Conservation (phyloP, 73 alveolate species). For the Blepharisma japonicum region DNA sequence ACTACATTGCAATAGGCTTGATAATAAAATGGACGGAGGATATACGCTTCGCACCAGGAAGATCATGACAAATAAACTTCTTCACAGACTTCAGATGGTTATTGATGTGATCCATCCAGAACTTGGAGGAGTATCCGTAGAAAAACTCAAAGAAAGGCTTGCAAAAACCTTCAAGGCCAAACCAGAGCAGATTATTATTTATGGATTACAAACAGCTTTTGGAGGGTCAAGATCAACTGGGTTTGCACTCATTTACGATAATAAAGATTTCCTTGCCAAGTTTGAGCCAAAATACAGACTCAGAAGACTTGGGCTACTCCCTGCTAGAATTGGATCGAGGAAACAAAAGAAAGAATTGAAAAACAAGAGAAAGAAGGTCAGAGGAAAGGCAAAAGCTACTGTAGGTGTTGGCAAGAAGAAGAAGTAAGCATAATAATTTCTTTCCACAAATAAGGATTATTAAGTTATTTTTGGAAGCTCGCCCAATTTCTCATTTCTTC, state of each 20-base stretch:
- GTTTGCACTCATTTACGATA: conserved; percentile 89
- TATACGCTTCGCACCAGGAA: conserved; percentile 53
- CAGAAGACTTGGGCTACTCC: conserved; percentile 46
- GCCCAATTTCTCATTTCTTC: conserved; percentile 27
- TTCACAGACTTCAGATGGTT: conserved; percentile 69
- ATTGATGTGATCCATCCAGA: conserved; percentile 84
- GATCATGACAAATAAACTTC: conserved; percentile 66
- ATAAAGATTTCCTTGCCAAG: conserved; percentile 71
- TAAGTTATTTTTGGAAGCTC: too few relatives aligned
- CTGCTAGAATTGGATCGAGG: conserved; percentile 46
- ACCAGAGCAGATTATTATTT: conserved; percentile 67
- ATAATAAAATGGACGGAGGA: neutral
- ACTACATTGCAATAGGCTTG: too few relatives aligned
- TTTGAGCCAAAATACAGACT: conserved; percentile 75
- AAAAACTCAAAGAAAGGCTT: conserved; percentile 73
- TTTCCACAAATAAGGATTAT: too few relatives aligned
- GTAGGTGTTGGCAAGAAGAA: neutral
- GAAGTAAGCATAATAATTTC: neutral
- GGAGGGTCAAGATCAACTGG: conserved; percentile 95
- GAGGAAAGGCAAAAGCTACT: conserved; percentile 1
- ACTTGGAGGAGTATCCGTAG: conserved; percentile 77
- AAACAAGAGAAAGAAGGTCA: conserved; percentile 38
- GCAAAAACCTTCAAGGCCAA: conserved; percentile 66
- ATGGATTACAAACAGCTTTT: conserved; percentile 78
- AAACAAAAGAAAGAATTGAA: conserved; percentile 47